Evolutionary conservation across 75 land plant genomes (phyloP), one percentile per base, ranked within the genome.

Genomic region (Sequoia sempervirens): DNA sequence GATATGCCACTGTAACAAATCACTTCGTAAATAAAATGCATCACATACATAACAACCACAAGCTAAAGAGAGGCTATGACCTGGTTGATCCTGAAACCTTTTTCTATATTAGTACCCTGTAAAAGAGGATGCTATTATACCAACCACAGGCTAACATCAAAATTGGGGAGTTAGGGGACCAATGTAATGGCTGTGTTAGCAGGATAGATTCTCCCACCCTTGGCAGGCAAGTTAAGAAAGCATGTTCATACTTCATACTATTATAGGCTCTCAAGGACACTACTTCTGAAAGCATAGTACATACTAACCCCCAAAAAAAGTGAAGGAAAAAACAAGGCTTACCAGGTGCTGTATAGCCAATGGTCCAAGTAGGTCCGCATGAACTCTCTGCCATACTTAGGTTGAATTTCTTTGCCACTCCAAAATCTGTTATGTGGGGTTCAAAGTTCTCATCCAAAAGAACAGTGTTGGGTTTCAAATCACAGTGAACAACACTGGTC

Each of bases 401-500:
- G 23, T 38, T 75, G 2, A 40, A 75, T 38, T 86, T 82, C 85
- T 85, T 32, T 46, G 95, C 95, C 45, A 93, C 73, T 17, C 95
- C 95, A 54, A 93, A 90, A 80, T 93, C 95, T 20, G 91, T 86
- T 23, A 93, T 87, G 78, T 84, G 82, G 13, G 95, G 90, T 80
- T 90, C 88, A 75, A 92, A 90, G 18, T 91, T 82, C 15, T 79
- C 86, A 81, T 91, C 93, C 45, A 95, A 82, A 76, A 95, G 85
- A 12, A 95, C 91, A 82, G 92, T 92, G 85, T 85, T 86, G 7
- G 96, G 86, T 82, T 92, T 95, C 80, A 95, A 92, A 87, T 92
- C 92, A 30, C 95, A 82, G 83, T 95, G 96, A 11, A 95, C 89
- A 43, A 95, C 89, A 82, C 90, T 88, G 18, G 93, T 95, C 14